A percentile compares a stretch with the other conserved stretches of the same genome.
Evolutionary conservation across 2,329 filamentous ascomycete genomes (phyloP).

Genomic region (Stachybotrys echinatus): DNA sequence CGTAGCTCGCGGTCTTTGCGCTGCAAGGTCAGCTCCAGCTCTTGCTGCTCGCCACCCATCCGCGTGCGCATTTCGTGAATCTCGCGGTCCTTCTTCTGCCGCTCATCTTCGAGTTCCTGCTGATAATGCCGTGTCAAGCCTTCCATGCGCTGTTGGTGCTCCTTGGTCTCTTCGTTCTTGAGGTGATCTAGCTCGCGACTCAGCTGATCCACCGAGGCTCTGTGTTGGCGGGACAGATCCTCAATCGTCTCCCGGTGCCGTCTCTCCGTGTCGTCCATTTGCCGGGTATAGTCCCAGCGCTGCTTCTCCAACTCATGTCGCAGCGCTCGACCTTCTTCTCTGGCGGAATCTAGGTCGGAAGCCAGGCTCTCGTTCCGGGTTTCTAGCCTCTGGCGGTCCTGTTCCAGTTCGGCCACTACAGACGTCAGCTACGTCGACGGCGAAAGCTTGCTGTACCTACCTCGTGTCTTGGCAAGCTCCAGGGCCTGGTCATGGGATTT

Average conservation of each 20-base stretch:
- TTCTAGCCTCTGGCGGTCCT: slow-evolving; percentile 39
- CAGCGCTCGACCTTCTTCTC: slow-evolving; percentile 28
- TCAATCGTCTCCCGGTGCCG: slow-evolving; percentile 28
- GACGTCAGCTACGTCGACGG: slow-evolving; percentile 8
- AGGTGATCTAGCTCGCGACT: slow-evolving; percentile 39
- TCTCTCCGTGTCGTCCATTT: slow-evolving; percentile 48
- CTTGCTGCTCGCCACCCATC: slow-evolving; percentile 46
- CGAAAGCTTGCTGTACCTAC: slow-evolving; percentile 42
- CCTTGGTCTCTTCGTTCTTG: slow-evolving; percentile 42
- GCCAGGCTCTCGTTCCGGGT: slow-evolving; percentile 48
- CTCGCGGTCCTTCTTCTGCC: slow-evolving; percentile 52
- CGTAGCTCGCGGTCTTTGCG: slow-evolving; percentile 51
- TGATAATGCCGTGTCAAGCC: slow-evolving; percentile 58
- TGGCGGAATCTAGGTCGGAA: slow-evolving; percentile 51
- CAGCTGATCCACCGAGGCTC: slow-evolving; percentile 25
- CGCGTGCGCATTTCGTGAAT: slow-evolving; percentile 57
- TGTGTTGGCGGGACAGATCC: slow-evolving; percentile 28
- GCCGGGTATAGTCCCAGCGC: slow-evolving; percentile 31
- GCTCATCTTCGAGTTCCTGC: slow-evolving; percentile 61
- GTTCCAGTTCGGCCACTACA: slow-evolving; percentile 44
- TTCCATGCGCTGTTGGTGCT: slow-evolving; percentile 64
- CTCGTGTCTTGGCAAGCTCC: slow-evolving; percentile 66
- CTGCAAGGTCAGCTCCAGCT: slow-evolving; percentile 40
- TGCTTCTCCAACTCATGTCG: slow-evolving; percentile 30
- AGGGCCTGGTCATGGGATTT: slow-evolving; percentile 69